These are phyloP conservation scores for Raphanus sativus DNA, from an alignment of 345 rosid genomes.

Conservation along the genomic window DNA sequence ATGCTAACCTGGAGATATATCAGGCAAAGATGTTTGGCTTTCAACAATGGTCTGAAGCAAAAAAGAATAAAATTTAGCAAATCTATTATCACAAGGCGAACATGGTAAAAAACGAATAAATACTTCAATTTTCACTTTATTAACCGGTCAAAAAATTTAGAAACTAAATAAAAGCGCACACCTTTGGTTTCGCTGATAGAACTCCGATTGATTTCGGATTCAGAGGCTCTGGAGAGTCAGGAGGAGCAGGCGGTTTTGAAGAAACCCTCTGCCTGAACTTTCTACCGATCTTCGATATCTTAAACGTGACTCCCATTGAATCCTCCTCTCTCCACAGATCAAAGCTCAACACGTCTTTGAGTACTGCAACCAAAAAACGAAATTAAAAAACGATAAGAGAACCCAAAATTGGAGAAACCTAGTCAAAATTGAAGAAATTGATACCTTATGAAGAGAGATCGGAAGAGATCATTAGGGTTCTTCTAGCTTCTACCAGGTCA, in stretches of 20 bases:
- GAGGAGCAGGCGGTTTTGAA: conserved; percentile 42
- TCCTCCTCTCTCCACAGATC: not conserved
- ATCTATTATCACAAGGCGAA: too few relatives aligned
- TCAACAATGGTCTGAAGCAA: conserved; percentile 46
- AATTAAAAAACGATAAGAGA: not conserved
- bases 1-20: conserved; percentile 48
- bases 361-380: not conserved
- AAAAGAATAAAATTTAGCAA: too few relatives aligned
- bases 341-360: conserved; percentile 14
- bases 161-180: not conserved
- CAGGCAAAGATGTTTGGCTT: too few relatives aligned
- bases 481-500: conserved; percentile 1
- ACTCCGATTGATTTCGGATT: conserved; percentile 17
- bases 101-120: not conserved
- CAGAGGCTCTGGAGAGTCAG: conserved; percentile 43
- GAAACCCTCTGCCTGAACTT: conserved; percentile 58
- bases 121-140: not conserved
- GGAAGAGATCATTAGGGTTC: conserved; percentile 31
- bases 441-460: conserved; percentile 30
- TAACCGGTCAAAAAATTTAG: not conserved
- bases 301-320: conserved; percentile 65
- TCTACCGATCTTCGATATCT: conserved; percentile 62
- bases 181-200: not conserved
- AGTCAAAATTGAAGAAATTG: not conserved
- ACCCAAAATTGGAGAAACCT: not conserved